phyloP scores from a whole-genome alignment of 2,329 filamentous ascomycete genomes.

The Aspergillus luchuensis region DNA sequence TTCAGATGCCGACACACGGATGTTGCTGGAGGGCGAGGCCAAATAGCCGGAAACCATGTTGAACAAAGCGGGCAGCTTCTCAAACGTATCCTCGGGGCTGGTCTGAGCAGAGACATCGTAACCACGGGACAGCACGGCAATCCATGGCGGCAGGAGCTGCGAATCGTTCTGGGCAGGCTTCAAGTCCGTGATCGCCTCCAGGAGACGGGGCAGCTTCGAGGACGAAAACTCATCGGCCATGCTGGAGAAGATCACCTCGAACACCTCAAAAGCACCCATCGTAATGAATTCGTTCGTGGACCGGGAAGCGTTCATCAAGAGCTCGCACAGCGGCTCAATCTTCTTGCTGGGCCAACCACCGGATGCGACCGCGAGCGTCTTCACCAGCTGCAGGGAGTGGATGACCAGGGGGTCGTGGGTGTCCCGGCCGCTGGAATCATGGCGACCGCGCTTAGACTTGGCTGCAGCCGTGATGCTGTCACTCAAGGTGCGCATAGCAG shows the following conservation, averaged over 20 bases:
- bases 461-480: constrained; percentile 68
- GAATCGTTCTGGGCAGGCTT: constrained; percentile 92
- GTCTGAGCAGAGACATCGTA: constrained; percentile 92
- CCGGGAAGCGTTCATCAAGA: constrained; percentile 83
- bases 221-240: constrained; percentile 87
- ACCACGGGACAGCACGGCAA: constrained; percentile 89
- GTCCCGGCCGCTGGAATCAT: constrained; percentile 46
- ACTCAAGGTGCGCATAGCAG: constrained; percentile 76
- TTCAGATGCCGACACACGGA: constrained; percentile 90
- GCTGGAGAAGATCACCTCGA: constrained; percentile 92
- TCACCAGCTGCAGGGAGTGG: constrained; percentile 88
- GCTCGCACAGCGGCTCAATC: constrained; percentile 87
- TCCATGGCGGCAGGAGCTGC: constrained; percentile 92
- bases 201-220: constrained; percentile 81
- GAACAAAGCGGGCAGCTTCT: constrained; percentile 84
- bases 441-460: constrained; percentile 64
- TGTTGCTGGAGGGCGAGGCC: constrained; percentile 85
- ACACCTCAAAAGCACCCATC: constrained; percentile 94
- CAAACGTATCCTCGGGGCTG: constrained; percentile 86
- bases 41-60: constrained; percentile 77
- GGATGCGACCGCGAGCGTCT: constrained; percentile 81
- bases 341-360: constrained; percentile 96
- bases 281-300: constrained; percentile 94
- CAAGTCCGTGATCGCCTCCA: constrained; percentile 89
- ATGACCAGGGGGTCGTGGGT: constrained; percentile 81